phyloP scores from a whole-genome alignment of 495 filamentous ascomycete species.

The Polyplosphaeria fusca region DNA sequence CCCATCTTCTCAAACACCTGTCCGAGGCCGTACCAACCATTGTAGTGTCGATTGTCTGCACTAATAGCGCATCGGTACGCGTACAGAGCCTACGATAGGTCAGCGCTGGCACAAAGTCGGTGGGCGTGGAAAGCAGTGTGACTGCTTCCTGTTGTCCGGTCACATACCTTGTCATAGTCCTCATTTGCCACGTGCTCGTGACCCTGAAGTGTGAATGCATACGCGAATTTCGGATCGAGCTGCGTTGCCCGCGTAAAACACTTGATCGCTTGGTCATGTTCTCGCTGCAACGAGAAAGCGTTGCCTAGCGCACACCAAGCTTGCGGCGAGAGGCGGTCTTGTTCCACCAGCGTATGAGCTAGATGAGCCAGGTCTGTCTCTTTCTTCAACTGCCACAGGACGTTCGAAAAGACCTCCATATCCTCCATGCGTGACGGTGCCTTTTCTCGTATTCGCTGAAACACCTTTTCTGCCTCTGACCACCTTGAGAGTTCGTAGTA shows the following conservation, averaged over 20 bases:
- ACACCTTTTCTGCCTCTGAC: constrained; percentile 78
- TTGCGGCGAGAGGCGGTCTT: constrained; percentile 82
- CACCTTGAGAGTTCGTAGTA: constrained; percentile 87
- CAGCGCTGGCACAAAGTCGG: too few species aligned
- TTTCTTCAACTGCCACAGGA: constrained; percentile 93
- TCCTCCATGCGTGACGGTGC: constrained; percentile 79
- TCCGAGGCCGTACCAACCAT: constrained; percentile 94
- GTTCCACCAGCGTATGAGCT: constrained; percentile 81
- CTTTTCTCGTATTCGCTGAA: constrained; percentile 67
- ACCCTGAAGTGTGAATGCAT: constrained; percentile 91
- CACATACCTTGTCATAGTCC: constrained; percentile 94
- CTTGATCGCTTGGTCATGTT: constrained; percentile 89
- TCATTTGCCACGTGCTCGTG: constrained; percentile 97
- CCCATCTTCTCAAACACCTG: constrained; percentile 92
- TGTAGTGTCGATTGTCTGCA: constrained; percentile 87
- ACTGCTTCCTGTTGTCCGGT: too few species aligned
- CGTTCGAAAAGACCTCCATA: constrained; percentile 96
- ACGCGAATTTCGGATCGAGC: constrained; percentile 84
- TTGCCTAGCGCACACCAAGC: constrained; percentile 96
- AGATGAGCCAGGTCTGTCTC: constrained; percentile 89
- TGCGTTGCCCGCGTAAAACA: constrained; percentile 95
- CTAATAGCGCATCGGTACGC: constrained; percentile 79
- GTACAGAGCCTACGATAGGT: too few species aligned
- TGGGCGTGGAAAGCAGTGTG: too few species aligned
- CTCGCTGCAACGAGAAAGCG: constrained; percentile 88